These are phyloP conservation scores for Saxophila tyrrhenica DNA, from an alignment of 495 filamentous ascomycete species.

Conservation along the genomic window DNA sequence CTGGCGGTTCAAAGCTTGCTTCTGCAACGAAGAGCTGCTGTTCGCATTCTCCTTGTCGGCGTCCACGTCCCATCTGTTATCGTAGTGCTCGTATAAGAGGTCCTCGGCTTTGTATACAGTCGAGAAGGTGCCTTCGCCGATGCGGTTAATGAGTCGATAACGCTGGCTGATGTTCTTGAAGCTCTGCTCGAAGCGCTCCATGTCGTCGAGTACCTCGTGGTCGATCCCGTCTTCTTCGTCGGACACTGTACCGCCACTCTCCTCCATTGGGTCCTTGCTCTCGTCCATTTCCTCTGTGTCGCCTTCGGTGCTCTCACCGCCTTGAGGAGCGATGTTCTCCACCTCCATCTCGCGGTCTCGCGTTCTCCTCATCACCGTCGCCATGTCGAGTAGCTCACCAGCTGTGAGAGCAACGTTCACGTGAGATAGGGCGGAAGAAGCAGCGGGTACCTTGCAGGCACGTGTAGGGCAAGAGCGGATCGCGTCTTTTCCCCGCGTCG, in stretches of 20 bases:
- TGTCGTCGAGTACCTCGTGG: conserved; percentile 65
- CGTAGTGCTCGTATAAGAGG: conserved; percentile 68
- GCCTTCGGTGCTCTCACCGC: conserved; percentile 30
- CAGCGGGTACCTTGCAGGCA: conserved; percentile 19
- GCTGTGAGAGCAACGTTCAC: neutral
- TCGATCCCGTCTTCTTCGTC: conserved; percentile 58
- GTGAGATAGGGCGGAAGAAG: too few species aligned
- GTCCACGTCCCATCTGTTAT: conserved; percentile 78
- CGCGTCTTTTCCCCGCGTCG: neutral
- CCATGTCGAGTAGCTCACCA: conserved; percentile 4
- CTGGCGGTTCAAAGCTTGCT: conserved; percentile 37
- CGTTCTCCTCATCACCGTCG: conserved; percentile 5
- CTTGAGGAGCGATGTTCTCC: conserved; percentile 26
- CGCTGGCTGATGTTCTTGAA: conserved; percentile 73
- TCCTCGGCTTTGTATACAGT: conserved; percentile 99
- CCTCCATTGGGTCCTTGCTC: conserved; percentile 29
- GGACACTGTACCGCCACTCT: conserved; percentile 31
- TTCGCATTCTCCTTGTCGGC: conserved; percentile 45
- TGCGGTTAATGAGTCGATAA: conserved; percentile 88
- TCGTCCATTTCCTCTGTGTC: conserved; percentile 33
- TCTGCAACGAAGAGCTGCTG: conserved; percentile 38
- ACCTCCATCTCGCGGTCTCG: conserved; percentile 22
- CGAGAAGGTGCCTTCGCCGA: conserved; percentile 96
- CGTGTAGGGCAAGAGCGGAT: neutral
- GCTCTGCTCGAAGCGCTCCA: conserved; percentile 66